Conservation (phyloP, 1,284 basidiomycete species). For the Trichosporon ovoides region DNA sequence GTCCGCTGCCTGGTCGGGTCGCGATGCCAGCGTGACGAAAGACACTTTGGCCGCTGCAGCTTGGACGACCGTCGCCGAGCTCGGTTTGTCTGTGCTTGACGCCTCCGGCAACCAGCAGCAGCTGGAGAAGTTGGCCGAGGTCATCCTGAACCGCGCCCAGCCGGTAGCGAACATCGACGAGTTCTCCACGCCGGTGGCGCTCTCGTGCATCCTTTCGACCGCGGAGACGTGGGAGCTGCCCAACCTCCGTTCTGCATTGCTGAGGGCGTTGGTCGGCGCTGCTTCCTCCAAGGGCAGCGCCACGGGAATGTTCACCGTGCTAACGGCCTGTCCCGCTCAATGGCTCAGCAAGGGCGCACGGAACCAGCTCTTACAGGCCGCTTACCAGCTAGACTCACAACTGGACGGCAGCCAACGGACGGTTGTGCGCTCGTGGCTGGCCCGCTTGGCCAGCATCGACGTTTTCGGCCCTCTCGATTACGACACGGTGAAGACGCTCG, state of each 20-base stretch:
- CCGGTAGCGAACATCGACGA: background rate
- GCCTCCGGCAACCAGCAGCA: constrained; percentile 4
- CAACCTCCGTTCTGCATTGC: constrained; percentile 13
- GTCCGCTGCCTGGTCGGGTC: constrained; percentile 10
- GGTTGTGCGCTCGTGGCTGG: constrained; percentile 20
- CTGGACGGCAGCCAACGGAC: constrained; percentile 2
- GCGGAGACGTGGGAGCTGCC: constrained; percentile 21
- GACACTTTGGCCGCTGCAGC: constrained; percentile 18
- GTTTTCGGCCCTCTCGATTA: constrained; percentile 20
- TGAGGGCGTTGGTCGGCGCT: constrained; percentile 12
- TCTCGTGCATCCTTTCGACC: constrained; percentile 8
- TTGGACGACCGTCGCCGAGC: constrained; percentile 25
- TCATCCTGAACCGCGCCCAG: constrained; percentile 8
- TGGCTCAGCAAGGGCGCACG: constrained; percentile 19
- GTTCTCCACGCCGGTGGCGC: background rate
- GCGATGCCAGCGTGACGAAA: constrained; percentile 11
- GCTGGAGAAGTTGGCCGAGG: constrained; percentile 12
- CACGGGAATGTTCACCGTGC: constrained; percentile 12
- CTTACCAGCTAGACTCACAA: constrained; percentile 14
- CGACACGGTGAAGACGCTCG: constrained; percentile 10
- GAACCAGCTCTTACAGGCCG: constrained; percentile 15
- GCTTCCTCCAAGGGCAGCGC: background rate
- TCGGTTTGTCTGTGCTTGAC: constrained; percentile 24
- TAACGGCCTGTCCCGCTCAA: constrained; percentile 13
- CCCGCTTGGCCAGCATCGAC: constrained; percentile 14